Evolutionary conservation across 805 yeast species (phyloP), one percentile per base, ranked within the genome.

Genomic region (Kodamaea jinghongensis): DNA sequence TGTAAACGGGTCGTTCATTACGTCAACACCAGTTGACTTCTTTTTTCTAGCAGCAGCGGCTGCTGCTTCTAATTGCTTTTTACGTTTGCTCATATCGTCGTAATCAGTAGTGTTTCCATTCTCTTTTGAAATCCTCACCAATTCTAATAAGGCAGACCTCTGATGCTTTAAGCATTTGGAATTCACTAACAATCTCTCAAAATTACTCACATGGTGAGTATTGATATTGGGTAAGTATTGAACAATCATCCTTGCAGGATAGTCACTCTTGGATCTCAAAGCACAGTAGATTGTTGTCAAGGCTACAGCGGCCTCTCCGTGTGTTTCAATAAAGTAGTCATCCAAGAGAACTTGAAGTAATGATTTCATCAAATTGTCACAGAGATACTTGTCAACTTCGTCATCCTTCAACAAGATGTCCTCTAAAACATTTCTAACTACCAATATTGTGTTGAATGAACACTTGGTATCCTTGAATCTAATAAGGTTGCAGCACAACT

Each of bases 231-330:
- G 81, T 26, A 87, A 60, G 36, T 66, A 65, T 42, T 67, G 67
- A 34, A 78, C 70, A 43, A 85, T 64, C 11, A 79, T 67, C 39
- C 80, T 69, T 4, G 84, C 80, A 5, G 91, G 89, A 55, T 78
- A 77, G 43, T 79, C 76, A 44, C 83, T 79, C 56, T 83, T 81
- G 28, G 80, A 70, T 38, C 91, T 71, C 50, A 87, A 69, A 6
- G 84, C 79, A 52, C 87, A 76, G 58, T 88, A 90, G 34, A 91
- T 65, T 2, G 84, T 78, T 0, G 96, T 84, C 43, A 91, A 73
- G 1, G 95, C 86, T 42, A 86, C 82, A n/a, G 95, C 90, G 1
- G 95, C 96, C 58, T 91, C 99, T 12, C 83, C 77, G 48, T 90
- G 95, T 0, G 93, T 85, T 52, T 91, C 99, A 32, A 76, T 78